Evolutionary conservation across 2,329 filamentous ascomycete species (phyloP), one percentile per base, ranked within the genome.

Genomic region (Colletotrichum sidae): DNA sequence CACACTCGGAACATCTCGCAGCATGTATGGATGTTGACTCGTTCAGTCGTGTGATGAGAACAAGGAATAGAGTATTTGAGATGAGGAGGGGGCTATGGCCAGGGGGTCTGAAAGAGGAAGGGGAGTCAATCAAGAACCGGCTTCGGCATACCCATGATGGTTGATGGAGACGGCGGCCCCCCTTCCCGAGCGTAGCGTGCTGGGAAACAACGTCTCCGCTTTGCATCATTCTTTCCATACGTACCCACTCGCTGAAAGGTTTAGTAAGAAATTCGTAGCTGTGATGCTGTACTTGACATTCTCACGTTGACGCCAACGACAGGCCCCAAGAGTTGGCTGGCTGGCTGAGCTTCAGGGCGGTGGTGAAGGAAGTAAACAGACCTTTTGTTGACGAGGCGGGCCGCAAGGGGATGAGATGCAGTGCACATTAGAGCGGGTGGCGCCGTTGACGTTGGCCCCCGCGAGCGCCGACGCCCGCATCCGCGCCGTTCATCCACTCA

Each of bases 61-160:
- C 33, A 17, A 51, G 55, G n/a, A 49, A 34, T 39, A 15, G 17
- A 45, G 17, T n/a, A 13, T 11, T 11, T 33, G 39, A 65, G 50
- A 65, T 46, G 61, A 39, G 15, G 45, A 34, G 45, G 15, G 35
- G 11, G 42, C 34, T 33, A 13, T 12, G 33, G 25, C 15, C 44
- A 15, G 50, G 46, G 39, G 53, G 45, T 25, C 50, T 56, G 44
- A 47, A 60, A 60, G 52, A 65, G 55, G 55, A 58, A 50, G 46
- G 44, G 45, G 44, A 46, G 34, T 49, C 44, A 6, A 42, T 8
- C 7, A 35, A 55, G 37, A 35, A 61, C 51, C 50, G 44, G 51
- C 52, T 34, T 25, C 46, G 57, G 50, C 57, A 38, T 15, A 51
- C 15, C 53, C 59, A 61, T 55, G 51, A 41, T 55, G 34, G 25